Evolutionary conservation across 441 rosid species (phyloP).

Genomic region (Corymbia citriodora): DNA sequence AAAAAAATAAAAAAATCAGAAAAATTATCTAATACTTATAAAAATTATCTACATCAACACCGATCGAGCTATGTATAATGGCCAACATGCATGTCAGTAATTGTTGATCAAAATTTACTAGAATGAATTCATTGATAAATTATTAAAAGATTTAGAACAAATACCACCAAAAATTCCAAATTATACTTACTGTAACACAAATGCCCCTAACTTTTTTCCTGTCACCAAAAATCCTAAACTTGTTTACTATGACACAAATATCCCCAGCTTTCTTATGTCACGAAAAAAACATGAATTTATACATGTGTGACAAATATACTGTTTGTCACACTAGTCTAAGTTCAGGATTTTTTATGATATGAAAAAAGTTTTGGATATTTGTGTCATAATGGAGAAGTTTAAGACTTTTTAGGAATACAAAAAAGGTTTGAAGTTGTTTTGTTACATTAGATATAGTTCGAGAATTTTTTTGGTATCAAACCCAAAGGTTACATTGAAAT

Average conservation of each 20-base stretch:
- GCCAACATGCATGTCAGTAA: background rate
- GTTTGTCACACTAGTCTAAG: background rate
- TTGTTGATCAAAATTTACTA: too few species aligned
- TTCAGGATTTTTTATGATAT: background rate
- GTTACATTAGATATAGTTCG: too few species aligned
- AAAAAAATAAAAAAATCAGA: too few species aligned
- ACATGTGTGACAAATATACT: background rate
- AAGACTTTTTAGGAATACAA: too few species aligned
- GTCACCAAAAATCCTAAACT: background rate
- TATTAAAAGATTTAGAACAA: background rate
- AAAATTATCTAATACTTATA: too few species aligned
- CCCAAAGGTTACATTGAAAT: background rate
- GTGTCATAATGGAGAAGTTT: background rate
- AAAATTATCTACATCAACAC: background rate
- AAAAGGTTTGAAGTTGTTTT: background rate
- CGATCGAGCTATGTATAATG: too few species aligned
- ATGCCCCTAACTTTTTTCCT: background rate
- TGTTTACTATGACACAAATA: background rate
- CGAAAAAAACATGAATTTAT: too few species aligned
- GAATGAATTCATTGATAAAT: background rate
- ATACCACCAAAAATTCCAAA: background rate
- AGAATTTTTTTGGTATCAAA: too few species aligned
- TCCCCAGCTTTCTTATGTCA: background rate
- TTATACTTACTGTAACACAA: background rate
- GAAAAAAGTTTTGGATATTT: background rate